Base-by-base conservation (phyloP, 2,329 filamentous ascomycete genomes). In the Sporothrix pallida region DNA sequence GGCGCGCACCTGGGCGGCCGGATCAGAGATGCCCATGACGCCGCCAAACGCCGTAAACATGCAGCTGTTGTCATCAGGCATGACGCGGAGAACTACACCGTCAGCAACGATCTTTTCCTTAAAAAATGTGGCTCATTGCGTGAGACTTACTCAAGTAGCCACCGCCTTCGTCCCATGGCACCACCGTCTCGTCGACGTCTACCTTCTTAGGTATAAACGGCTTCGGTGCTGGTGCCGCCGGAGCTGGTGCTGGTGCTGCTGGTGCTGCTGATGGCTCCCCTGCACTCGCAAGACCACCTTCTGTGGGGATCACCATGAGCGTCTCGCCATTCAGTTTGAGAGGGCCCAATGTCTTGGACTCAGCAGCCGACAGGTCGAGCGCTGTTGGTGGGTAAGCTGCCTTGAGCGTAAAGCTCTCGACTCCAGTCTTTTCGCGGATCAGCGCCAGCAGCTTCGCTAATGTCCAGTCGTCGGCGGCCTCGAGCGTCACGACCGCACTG, bases 41-140 rank as follows among this genome's bases (percentile, higher is more conserved):
- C 91, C 92, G 17, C 93, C 93, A 65, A 98, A 90, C 0, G 95
- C 95, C 42, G 94, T 92, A 82, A 98, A 98, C 79, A 98, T 90
- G 83, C 95, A 98, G 74, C 91, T 94, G 82, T 98, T 98, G 82
- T 98, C 95, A 79, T 98, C 95, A 4, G 95, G 94, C 95, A 98
- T 98, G 70, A 98, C 93, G 15, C 95, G 91, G 20, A 98, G 87
- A 9, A 97, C 92, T 89, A 20, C 9, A 2, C 42, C 17, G 54
- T 63, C 37, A 54, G 44, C 9, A 67, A 20, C 8, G 1, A 13
- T 2, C 23, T 6, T 5, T n/a, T n/a, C n/a, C n/a, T n/a, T n/a
- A n/a, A n/a, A n/a, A n/a, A n/a, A n/a, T n/a, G n/a, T n/a, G n/a
- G n/a, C n/a, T n/a, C n/a, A 3, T 12, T 63, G 31, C 60, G 42